Percentiles rank a stretch among this genome's conserved stretches.
phyloP scores from a whole-genome alignment of 2,329 filamentous ascomycete genomes.

The Hymenotorrendiella dingleyae region DNA sequence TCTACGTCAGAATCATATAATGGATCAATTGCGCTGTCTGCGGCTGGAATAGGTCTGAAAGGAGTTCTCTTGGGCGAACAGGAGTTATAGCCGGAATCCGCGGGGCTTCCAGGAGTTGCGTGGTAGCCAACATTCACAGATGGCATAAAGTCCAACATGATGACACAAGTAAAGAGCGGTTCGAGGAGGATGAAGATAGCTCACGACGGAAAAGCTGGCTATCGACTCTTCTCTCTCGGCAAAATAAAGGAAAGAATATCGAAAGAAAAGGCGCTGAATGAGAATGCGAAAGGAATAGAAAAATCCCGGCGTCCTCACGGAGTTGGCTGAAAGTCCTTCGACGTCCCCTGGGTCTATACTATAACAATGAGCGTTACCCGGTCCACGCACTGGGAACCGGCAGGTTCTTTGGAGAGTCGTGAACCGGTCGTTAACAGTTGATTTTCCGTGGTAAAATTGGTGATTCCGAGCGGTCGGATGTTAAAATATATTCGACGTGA shows the following conservation, averaged over 20 bases:
- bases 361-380: too few relatives aligned
- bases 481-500: neutral
- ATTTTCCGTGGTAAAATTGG: neutral
- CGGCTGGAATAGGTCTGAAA: neutral
- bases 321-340: neutral
- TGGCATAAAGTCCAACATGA: slow-evolving; percentile 10
- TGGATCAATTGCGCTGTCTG: neutral
- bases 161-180: slow-evolving; percentile 15
- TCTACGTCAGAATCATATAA: neutral
- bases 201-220: slow-evolving; percentile 21
- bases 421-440: neutral
- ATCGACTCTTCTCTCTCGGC: slow-evolving; percentile 23
- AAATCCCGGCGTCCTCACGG: slow-evolving; percentile 1
- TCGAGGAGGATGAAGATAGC: slow-evolving; percentile 23
- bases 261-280: slow-evolving; percentile 2
- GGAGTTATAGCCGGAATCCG: slow-evolving; percentile 15
- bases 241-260: slow-evolving; percentile 9
- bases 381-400: too few relatives aligned
- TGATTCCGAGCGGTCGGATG: neutral
- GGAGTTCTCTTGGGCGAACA: slow-evolving; percentile 3
- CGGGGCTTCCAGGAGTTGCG: slow-evolving; percentile 2
- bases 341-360: too few relatives aligned
- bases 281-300: slow-evolving; percentile 1
- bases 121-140: neutral
- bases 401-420: too few relatives aligned